Conservation (phyloP, 805 yeast genomes). For the Metschnikowia shivogae region DNA sequence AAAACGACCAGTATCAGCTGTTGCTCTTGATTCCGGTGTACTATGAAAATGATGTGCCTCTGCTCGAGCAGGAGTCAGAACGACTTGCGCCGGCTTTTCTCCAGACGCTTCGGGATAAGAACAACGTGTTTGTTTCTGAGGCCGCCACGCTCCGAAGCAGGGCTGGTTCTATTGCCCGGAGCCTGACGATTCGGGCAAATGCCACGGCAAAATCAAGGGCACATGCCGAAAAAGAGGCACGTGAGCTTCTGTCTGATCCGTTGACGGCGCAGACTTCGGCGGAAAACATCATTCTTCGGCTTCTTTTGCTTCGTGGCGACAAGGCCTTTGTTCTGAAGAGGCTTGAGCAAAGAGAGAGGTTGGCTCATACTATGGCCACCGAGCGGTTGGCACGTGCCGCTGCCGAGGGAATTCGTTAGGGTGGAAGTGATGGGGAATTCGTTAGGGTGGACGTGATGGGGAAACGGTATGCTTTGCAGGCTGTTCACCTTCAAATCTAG, state of each 20-base stretch:
- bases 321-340: constrained; percentile 54
- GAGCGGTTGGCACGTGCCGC: constrained; percentile 48
- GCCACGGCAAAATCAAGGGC: constrained; percentile 57
- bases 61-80: constrained; percentile 56
- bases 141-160: constrained; percentile 23
- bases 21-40: constrained; percentile 59
- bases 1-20: constrained; percentile 60
- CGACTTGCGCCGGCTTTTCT: constrained; percentile 52
- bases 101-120: constrained; percentile 45
- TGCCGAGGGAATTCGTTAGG: constrained; percentile 32
- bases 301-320: constrained; percentile 64
- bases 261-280: constrained; percentile 39
- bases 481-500: too few relatives aligned
- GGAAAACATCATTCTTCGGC: constrained; percentile 70
- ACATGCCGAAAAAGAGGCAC: constrained; percentile 24
- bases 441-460: too few relatives aligned
- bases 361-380: constrained; percentile 52
- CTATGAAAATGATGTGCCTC: constrained; percentile 49
- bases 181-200: constrained; percentile 66
- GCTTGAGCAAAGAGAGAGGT: constrained; percentile 56
- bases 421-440: too few relatives aligned
- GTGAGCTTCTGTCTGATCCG: constrained; percentile 26
- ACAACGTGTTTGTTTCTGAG: constrained; percentile 29
- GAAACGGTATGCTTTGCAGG: too few relatives aligned
- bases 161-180: constrained; percentile 52